Conservation (phyloP, 495 filamentous ascomycete genomes). For the Talaromyces wortmannii region DNA sequence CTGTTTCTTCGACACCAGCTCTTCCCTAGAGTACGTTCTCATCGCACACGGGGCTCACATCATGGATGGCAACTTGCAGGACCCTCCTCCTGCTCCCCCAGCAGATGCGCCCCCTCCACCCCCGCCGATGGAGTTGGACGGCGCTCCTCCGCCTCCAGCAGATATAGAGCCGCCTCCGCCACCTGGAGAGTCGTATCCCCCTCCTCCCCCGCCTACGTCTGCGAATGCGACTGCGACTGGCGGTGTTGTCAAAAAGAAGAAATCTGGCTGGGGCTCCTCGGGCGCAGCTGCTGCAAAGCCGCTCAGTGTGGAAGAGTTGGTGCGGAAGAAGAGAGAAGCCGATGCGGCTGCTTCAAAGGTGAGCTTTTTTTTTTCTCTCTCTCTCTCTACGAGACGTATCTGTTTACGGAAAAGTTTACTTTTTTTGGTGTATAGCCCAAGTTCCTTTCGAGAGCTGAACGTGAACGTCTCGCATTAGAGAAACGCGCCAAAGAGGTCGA, state of each 20-base stretch:
- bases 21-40: neutral
- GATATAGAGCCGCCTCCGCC: slow-evolving; percentile 45
- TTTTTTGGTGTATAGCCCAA: slow-evolving; percentile 57
- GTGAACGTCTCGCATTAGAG: slow-evolving; percentile 79
- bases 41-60: neutral
- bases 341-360: slow-evolving; percentile 73
- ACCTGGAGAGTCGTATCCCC: slow-evolving; percentile 44
- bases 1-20: neutral
- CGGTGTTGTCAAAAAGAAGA: slow-evolving; percentile 41
- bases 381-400: neutral
- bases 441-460: slow-evolving; percentile 84
- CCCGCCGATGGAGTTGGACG: slow-evolving; percentile 17
- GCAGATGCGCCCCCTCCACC: slow-evolving; percentile 34
- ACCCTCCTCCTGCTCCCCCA: slow-evolving; percentile 54
- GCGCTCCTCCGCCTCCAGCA: slow-evolving; percentile 34
- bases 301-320: slow-evolving; percentile 69
- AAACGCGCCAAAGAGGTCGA: slow-evolving; percentile 81
- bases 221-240: slow-evolving; percentile 10
- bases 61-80: slow-evolving; percentile 22
- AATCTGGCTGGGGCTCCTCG: slow-evolving; percentile 47
- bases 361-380: slow-evolving; percentile 15
- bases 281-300: slow-evolving; percentile 32
- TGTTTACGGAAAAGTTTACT: slow-evolving; percentile 7
- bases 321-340: slow-evolving; percentile 71
- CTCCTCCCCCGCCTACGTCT: slow-evolving; percentile 51